Conservation (phyloP, 768 basidiomycete genomes). For the Agrocybe chaxingu region DNA sequence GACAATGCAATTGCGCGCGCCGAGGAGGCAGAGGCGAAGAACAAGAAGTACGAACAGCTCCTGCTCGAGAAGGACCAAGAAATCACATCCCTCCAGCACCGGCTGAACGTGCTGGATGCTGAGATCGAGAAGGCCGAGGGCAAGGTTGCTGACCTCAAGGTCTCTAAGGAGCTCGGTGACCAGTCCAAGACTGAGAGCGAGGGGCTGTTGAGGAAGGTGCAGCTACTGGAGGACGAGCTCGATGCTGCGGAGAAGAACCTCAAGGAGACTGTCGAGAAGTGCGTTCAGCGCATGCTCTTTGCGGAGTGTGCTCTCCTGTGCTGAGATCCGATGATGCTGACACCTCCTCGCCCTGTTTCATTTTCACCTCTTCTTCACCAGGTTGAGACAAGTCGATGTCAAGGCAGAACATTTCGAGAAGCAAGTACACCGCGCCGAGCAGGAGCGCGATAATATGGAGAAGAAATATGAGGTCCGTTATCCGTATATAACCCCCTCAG, state of each 20-base stretch:
- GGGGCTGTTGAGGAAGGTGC: constrained; percentile 75
- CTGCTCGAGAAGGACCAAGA: constrained; percentile 84
- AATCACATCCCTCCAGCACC: constrained; percentile 75
- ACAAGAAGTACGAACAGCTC: constrained; percentile 71
- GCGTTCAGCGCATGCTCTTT: constrained; percentile 27
- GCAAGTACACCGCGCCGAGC: constrained; percentile 79
- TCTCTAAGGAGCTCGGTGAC: constrained; percentile 63
- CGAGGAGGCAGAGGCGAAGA: constrained; percentile 81
- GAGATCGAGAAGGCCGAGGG: constrained; percentile 72
- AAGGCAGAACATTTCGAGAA: constrained; percentile 99
- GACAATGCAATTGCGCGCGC: constrained; percentile 80
- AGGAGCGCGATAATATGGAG: constrained; percentile 93
- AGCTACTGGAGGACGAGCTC: constrained; percentile 91
- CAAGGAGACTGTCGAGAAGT: constrained; percentile 97
- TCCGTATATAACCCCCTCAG: background rate
- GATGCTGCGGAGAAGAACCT: constrained; percentile 94
- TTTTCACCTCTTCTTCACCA: constrained; percentile 29
- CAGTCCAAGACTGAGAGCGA: constrained; percentile 70
- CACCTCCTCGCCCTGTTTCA: background rate
- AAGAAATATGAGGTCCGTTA: constrained; percentile 85
- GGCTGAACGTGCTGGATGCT: constrained; percentile 57
- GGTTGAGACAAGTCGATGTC: constrained; percentile 93
- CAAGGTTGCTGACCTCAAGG: constrained; percentile 65
- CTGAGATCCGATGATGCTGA: too few relatives aligned
- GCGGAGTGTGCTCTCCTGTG: too few relatives aligned